Evolutionary conservation across 768 basidiomycete species (phyloP), one percentile per base, ranked within the genome.

Genomic region (Pisolithus marmoratus): DNA sequence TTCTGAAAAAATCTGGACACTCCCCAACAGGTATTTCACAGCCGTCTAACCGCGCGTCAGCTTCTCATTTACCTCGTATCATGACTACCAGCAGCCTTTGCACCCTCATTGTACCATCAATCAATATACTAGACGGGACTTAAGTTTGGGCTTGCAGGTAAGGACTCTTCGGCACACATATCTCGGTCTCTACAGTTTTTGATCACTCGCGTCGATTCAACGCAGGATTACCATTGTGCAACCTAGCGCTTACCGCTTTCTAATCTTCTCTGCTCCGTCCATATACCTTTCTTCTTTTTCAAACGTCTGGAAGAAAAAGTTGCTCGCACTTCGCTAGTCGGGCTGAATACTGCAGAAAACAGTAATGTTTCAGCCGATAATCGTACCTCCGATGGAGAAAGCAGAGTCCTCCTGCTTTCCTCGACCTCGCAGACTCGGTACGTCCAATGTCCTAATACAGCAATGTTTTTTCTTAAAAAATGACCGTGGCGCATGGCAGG

Each of bases 381-480:
- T 83, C 79, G 73, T 67, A 63, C 81, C 67, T 74, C 79, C 48
- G 85, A 84, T 64, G 85, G 58, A 77, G 84, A 68, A 90, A 88
- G 75, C 86, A 87, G 63, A 92, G 86, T 70, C 90, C 91, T 19
- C 89, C 91, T 57, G 91, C 91, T 52, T 94, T 94, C 73, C 77
- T 94, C 72, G 91, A 94, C 77, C 83, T 94, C 62, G 91, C 91
- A 54, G 91, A 94, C 73, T 92, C 91, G 60, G 91, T 93, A 68
- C 63, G 89, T 80, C 51, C 38, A 15, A 8, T 5, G 2, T 14
- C 15, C 14, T 50, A 46, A 51, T 41, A 54, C 54, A 55, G 14
- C 50, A 7, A 7, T 41, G 49, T 51, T 52, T 52, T 49, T 34
- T 36, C 50, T 46, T 46, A 41, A 49, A 43, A 54, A 56, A 41